phyloP scores from a whole-genome alignment of 2,329 filamentous ascomycete genomes.

The Laburnicola sp. region DNA sequence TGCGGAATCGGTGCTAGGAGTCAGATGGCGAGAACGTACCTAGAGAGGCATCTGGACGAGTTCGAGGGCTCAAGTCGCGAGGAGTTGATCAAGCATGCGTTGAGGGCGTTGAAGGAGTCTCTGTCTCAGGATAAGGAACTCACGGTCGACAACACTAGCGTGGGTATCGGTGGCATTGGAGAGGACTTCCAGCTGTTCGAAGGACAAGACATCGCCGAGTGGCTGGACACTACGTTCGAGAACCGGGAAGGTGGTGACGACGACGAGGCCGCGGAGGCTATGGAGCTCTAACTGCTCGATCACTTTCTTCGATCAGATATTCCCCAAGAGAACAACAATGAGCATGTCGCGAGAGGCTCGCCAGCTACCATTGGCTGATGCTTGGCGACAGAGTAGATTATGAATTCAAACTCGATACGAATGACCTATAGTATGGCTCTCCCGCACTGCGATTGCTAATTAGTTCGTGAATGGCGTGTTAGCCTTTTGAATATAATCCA shows the following conservation, averaged over 20 bases:
- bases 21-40: slow-evolving; percentile 96
- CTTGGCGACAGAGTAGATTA: background rate
- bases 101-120: slow-evolving; percentile 91
- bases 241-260: slow-evolving; percentile 45
- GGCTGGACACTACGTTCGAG: slow-evolving; percentile 72
- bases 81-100: slow-evolving; percentile 85
- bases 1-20: slow-evolving; percentile 94
- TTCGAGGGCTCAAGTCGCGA: slow-evolving; percentile 78
- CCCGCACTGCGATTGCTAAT: no score
- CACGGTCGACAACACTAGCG: slow-evolving; percentile 93
- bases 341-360: background rate
- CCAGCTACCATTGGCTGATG: background rate
- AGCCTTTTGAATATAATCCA: no score
- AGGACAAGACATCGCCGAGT: slow-evolving; percentile 80
- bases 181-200: slow-evolving; percentile 92
- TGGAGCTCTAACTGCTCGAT: slow-evolving; percentile 47
- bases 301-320: background rate
- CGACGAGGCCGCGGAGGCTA: slow-evolving; percentile 50
- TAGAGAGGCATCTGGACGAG: slow-evolving; percentile 86
- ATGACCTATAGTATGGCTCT: background rate
- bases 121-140: slow-evolving; percentile 96
- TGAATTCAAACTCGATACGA: slow-evolving; percentile 1
- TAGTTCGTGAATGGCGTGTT: no score
- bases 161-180: slow-evolving; percentile 76
- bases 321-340: no score